Evolutionary conservation across 208 protist genomes (phyloP).

Genomic region (Leishmania tropica): DNA sequence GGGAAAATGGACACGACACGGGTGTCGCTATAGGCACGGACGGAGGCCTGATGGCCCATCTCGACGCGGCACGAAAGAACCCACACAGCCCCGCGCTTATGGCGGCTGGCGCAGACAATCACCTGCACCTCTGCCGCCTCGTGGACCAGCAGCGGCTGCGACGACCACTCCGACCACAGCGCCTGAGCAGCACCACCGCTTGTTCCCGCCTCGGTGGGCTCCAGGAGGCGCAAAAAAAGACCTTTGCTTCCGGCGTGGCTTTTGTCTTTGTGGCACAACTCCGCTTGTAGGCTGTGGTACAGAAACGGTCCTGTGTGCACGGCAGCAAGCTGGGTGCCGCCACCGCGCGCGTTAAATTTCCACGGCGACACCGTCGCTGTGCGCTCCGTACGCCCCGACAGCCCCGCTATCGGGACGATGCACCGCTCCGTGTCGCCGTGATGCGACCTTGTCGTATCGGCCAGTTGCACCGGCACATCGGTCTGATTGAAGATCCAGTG

Average conservation of each 20-base stretch:
- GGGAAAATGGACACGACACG: slow-evolving; percentile 62
- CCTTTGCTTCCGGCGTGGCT: slow-evolving; percentile 15
- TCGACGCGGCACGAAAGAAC: slow-evolving; percentile 68
- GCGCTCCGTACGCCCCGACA: slow-evolving; percentile 20
- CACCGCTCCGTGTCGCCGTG: slow-evolving; percentile 7
- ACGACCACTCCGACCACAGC: slow-evolving; percentile 60
- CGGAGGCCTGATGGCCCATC: slow-evolving; percentile 31
- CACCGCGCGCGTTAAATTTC: background rate
- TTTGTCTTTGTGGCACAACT: slow-evolving; percentile 19
- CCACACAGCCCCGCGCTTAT: slow-evolving; percentile 20
- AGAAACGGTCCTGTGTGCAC: slow-evolving; percentile 24
- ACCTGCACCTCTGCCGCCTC: slow-evolving; percentile 30
- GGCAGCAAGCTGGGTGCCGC: background rate
- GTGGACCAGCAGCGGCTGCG: slow-evolving; percentile 21
- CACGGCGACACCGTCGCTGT: slow-evolving; percentile 24
- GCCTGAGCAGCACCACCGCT: slow-evolving; percentile 2
- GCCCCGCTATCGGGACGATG: slow-evolving; percentile 14
- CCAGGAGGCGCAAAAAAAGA: slow-evolving; percentile 32
- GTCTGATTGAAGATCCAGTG: slow-evolving; percentile 76
- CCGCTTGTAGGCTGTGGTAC: slow-evolving; percentile 46
- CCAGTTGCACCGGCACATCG: slow-evolving; percentile 40
- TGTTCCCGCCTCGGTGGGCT: background rate
- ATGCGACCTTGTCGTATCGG: slow-evolving; percentile 31
- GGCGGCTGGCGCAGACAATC: slow-evolving; percentile 25
- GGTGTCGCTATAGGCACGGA: slow-evolving; percentile 47